Evolutionary conservation across 2,329 filamentous ascomycete species (phyloP), one percentile per base, ranked within the genome.

Genomic region (Myriosclerotinia curreyana): DNA sequence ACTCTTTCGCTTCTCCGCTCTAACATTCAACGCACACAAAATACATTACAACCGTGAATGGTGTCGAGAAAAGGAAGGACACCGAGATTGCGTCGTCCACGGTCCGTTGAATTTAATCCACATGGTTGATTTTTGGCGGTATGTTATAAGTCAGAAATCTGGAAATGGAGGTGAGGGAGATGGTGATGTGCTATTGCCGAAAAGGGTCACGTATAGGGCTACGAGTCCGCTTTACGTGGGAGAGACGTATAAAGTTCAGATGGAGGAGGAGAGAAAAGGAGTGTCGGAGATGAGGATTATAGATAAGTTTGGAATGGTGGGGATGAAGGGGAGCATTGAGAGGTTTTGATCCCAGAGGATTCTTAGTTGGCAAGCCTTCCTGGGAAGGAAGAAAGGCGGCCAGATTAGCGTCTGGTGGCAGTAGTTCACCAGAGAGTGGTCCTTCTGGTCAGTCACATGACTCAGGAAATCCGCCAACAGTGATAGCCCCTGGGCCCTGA

Each of bases 11-110:
- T 96, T 92, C 79, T 92, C 89, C 0, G 91, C 91, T 0, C 78
- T 96, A 49, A 96, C 91, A 0, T 92, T 92, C 79, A 96, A 96
- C 73, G 90, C 86, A 0, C 92, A 96, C 75, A 87, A 86, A 69
- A 96, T 96, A 62, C 92, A 96, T 75, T 88, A 94, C 70, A 90
- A 92, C 88, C 95, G 65, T 60, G 44, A 70, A 54, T 62, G 71
- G 66, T 62, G 74, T 72, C 51, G 65, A 74, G 28, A 72, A 77
- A 42, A 80, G 74, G 42, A 74, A 74, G 86, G 87, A 0, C 90
- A 95, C 71, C 82, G 83, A 0, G 83, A 86, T 20, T 76, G 89
- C 6, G 83, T 96, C 14, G 90, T 96, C 38, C 92, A 96, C 70
- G 92, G 91, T 0, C 91, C 92, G 1, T 77, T 96, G 66, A 90